Evolutionary conservation across 805 yeast species (phyloP).

Genomic region (Torulaspora microellipsoides): DNA sequence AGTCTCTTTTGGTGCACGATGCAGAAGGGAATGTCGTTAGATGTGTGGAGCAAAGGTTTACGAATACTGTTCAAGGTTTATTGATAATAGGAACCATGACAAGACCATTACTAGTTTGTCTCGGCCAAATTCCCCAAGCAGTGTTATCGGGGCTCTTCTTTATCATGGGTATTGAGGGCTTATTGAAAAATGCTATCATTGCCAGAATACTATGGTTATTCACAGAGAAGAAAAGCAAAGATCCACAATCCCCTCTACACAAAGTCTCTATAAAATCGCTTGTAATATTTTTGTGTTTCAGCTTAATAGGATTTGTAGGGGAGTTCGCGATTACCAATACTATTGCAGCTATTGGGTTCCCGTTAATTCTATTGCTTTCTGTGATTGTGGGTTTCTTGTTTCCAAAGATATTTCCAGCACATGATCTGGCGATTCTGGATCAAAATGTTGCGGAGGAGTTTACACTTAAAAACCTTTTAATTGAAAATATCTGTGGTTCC

Average conservation of each 20-base stretch:
- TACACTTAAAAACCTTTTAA: slow-evolving; percentile 44
- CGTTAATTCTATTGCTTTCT: slow-evolving; percentile 66
- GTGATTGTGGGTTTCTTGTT: slow-evolving; percentile 63
- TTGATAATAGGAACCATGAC: slow-evolving; percentile 84
- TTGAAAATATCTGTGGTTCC: slow-evolving; percentile 19
- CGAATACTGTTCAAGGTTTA: slow-evolving; percentile 81
- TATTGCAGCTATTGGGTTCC: slow-evolving; percentile 90
- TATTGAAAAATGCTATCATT: slow-evolving; percentile 62
- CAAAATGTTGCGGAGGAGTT: slow-evolving; percentile 56
- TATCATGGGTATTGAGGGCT: slow-evolving; percentile 84
- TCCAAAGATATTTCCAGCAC: slow-evolving; percentile 55
- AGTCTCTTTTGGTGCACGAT: slow-evolving; percentile 54
- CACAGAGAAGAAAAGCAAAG: slow-evolving; percentile 47
- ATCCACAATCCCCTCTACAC: slow-evolving; percentile 32
- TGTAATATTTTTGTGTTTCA: slow-evolving; percentile 50
- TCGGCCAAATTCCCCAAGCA: slow-evolving; percentile 87
- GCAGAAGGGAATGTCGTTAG: slow-evolving; percentile 35
- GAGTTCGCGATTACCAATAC: slow-evolving; percentile 87
- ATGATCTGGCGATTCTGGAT: slow-evolving; percentile 62
- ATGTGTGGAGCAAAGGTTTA: slow-evolving; percentile 86
- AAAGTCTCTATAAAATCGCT: slow-evolving; percentile 37
- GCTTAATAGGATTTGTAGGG: slow-evolving; percentile 63
- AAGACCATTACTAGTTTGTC: slow-evolving; percentile 73
- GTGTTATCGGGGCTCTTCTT: slow-evolving; percentile 89
- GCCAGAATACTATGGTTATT: slow-evolving; percentile 58